phyloP scores from a whole-genome alignment of 164 flowering plant genomes.

The Tinospora cordifolia region DNA sequence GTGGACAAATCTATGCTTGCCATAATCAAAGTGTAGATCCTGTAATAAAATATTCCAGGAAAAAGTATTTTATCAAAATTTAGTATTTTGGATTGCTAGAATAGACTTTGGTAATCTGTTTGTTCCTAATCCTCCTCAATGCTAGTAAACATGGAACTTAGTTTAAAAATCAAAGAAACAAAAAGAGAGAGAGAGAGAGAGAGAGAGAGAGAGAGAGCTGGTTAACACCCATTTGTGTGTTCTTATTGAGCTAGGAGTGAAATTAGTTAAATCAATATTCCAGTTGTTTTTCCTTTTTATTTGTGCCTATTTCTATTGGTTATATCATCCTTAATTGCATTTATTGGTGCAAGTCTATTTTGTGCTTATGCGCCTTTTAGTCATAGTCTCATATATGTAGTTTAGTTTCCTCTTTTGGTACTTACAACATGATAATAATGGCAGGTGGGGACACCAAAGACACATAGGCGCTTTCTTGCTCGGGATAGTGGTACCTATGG shows the following conservation, averaged over 20 bases:
- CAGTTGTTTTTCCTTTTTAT: neutral
- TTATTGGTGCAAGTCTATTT: neutral
- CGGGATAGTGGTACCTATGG: conserved; percentile 91
- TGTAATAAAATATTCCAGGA: no score
- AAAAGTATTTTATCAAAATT: no score
- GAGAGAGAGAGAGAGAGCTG: no score
- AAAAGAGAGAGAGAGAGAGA: no score
- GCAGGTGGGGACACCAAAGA: conserved; percentile 96
- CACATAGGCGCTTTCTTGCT: conserved; percentile 85
- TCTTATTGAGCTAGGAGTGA: no score
- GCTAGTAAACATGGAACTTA: neutral
- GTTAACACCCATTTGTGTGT: no score
- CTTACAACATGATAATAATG: conserved; percentile 5
- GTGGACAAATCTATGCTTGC: no score
- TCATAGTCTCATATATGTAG: neutral
- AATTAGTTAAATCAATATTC: neutral
- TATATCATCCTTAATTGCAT: neutral
- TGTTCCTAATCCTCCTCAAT: neutral
- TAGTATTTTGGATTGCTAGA: no score
- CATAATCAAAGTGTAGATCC: no score
- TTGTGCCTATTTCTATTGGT: no score
- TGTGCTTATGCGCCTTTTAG: neutral
- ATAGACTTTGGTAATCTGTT: no score
- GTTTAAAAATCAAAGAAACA: no score
- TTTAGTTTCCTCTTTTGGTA: neutral